Conservation (phyloP, 306 rosid species). For the Cyamopsis tetragonoloba region DNA sequence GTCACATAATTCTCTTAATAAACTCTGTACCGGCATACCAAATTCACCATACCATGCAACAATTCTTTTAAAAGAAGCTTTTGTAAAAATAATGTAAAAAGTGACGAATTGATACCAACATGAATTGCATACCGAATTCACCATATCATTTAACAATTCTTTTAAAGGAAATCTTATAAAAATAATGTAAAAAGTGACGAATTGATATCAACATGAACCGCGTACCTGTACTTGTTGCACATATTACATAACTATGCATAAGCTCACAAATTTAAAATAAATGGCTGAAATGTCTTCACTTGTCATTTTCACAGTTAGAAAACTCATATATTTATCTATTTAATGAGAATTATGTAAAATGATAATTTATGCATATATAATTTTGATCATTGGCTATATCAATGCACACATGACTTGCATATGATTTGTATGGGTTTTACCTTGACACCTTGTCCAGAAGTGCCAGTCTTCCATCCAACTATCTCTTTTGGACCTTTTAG, state of each 20-base stretch:
- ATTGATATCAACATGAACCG: too few relatives aligned
- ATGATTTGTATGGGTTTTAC: slow-evolving; percentile 54
- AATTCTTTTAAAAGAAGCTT: too few relatives aligned
- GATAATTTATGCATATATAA: not conserved
- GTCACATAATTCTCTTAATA: not conserved
- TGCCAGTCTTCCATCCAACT: slow-evolving; percentile 91
- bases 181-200: too few relatives aligned
- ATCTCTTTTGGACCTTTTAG: slow-evolving; percentile 57
- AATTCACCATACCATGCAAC: too few relatives aligned
- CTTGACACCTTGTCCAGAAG: slow-evolving; percentile 90
- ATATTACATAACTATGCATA: too few relatives aligned
- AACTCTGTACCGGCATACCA: too few relatives aligned
- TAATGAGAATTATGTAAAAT: not conserved
- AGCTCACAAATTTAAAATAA: not conserved
- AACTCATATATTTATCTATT: not conserved
- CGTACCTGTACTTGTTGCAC: too few relatives aligned
- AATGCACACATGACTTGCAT: not conserved
- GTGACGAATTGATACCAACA: too few relatives aligned
- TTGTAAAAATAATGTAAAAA: too few relatives aligned
- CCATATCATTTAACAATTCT: too few relatives aligned
- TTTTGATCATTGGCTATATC: not conserved
- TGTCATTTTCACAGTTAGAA: not conserved
- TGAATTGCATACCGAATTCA: too few relatives aligned
- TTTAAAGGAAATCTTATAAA: too few relatives aligned
- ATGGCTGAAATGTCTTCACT: not conserved